Evolutionary conservation across 2,329 filamentous ascomycete genomes (phyloP).

Genomic region (Venturia oleaginea): DNA sequence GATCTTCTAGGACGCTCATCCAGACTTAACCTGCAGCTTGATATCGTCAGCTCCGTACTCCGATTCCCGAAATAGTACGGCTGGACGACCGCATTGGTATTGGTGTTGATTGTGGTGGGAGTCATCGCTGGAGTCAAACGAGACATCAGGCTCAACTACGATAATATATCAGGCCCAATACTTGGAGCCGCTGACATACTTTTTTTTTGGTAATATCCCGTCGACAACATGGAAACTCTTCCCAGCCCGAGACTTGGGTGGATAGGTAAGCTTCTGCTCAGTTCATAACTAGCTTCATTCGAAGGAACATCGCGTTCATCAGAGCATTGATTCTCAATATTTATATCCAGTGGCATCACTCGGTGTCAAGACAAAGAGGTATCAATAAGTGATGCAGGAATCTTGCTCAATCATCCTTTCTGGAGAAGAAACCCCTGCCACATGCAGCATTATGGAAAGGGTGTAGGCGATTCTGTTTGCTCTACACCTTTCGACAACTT

Average conservation of each 20-base stretch:
- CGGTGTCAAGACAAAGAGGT: neutral
- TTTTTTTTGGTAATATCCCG: neutral
- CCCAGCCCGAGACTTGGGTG: neutral
- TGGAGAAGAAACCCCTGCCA: no score
- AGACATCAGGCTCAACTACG: no score
- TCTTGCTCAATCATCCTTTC: no score
- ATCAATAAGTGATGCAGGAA: neutral
- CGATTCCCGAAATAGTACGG: neutral
- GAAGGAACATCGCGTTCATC: neutral
- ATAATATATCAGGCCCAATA: neutral
- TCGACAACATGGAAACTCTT: neutral
- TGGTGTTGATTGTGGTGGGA: no score
- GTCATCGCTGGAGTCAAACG: no score
- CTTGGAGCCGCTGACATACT: neutral
- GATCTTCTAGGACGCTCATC: no score
- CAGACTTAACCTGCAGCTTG: neutral
- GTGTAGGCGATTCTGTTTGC: no score
- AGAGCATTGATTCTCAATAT: neutral
- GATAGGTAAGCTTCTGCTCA: neutral
- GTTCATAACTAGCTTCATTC: neutral
- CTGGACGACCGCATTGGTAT: no score
- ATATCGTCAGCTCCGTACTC: neutral
- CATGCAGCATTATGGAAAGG: no score
- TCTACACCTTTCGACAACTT: no score
- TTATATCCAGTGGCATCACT: neutral